Percentiles rank a stretch among this genome's conserved stretches.
These are phyloP conservation scores for Trichoderma hamatum DNA, from an alignment of 2,329 filamentous ascomycete genomes.

Conservation along the genomic window DNA sequence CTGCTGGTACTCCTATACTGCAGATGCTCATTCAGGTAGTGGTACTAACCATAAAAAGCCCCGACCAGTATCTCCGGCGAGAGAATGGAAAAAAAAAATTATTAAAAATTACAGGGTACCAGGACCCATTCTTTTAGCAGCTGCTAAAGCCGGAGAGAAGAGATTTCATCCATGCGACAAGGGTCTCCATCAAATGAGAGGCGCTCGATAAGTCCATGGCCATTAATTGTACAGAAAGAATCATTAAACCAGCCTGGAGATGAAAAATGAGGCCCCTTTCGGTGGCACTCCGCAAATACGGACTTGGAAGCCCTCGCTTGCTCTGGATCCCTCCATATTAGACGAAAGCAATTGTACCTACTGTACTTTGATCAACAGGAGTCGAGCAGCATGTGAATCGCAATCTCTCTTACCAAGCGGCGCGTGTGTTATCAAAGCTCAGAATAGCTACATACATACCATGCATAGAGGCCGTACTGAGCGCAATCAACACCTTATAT, in stretches of 20 bases:
- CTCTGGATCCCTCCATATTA: neutral
- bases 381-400: neutral
- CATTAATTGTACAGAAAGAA: neutral
- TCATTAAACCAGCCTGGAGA: neutral
- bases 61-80: constrained; percentile 24
- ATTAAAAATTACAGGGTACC: constrained; percentile 9
- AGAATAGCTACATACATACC: neutral
- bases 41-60: neutral
- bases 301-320: neutral
- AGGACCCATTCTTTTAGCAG: constrained; percentile 24
- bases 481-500: neutral
- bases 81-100: neutral
- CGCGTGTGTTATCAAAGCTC: neutral
- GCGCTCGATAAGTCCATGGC: constrained; percentile 16
- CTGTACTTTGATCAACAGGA: neutral
- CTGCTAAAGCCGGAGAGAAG: constrained; percentile 24
- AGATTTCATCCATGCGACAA: constrained; percentile 20
- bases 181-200: constrained; percentile 25
- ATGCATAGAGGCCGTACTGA: neutral
- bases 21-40: neutral
- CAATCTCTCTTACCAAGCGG: neutral
- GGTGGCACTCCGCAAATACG: neutral
- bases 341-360: neutral
- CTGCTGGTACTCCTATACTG: neutral
- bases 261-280: neutral